Evolutionary conservation across 164 flowering plant species (phyloP).

Genomic region (Brasenia schreberi): DNA sequence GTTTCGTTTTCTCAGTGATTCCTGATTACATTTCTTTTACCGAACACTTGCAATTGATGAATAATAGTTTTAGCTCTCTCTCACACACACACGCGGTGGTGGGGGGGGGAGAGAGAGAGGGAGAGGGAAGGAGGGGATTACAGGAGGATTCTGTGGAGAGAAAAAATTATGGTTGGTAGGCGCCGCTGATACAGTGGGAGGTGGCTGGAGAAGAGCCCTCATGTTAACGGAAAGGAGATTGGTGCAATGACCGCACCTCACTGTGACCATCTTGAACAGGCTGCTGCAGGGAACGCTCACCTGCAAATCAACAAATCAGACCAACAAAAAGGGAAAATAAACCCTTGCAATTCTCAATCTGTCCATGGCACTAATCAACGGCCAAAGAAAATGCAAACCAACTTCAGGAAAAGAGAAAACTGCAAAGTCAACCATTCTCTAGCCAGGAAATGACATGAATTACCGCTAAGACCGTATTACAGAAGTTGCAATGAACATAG

Average conservation of each 20-base stretch:
- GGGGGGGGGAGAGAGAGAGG: too few relatives aligned
- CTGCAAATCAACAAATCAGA: conserved; percentile 16
- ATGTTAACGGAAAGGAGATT: conserved; percentile 85
- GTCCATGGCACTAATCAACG: neutral
- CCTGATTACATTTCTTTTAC: too few relatives aligned
- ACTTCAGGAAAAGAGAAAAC: neutral
- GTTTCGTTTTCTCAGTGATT: too few relatives aligned
- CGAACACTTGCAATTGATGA: too few relatives aligned
- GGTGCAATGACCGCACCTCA: conserved; percentile 97
- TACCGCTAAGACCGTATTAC: conserved; percentile 18
- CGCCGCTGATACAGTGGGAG: conserved; percentile 39
- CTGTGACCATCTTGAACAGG: conserved; percentile 87
- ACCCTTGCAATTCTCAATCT: neutral
- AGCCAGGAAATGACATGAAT: neutral
- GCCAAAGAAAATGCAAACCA: neutral
- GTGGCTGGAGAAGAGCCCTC: conserved; percentile 53
- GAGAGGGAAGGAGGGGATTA: too few relatives aligned
- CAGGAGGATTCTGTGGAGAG: conserved; percentile 11
- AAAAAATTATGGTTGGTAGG: conserved; percentile 28
- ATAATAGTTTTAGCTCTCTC: too few relatives aligned
- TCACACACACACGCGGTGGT: too few relatives aligned
- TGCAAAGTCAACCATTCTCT: neutral
- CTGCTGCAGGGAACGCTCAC: conserved; percentile 89
- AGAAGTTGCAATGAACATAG: conserved; percentile 16
- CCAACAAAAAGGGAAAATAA: neutral